Conservation (phyloP, 805 yeast species). For the Candida methanosorbosa region DNA sequence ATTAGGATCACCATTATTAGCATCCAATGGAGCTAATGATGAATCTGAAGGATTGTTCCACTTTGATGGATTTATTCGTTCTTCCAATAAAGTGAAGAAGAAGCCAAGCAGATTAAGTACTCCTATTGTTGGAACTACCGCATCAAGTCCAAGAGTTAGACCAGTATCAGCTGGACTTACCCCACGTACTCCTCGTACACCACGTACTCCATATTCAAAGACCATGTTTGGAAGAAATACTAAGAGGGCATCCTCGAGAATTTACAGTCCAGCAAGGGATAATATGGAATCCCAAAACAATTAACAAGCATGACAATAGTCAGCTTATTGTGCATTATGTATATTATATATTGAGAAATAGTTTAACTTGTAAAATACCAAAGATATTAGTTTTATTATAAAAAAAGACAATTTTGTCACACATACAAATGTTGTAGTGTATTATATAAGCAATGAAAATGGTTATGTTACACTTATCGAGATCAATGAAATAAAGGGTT, state of each 20-base stretch:
- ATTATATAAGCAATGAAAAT: no score
- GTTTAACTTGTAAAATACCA: no score
- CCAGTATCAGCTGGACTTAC: conserved; percentile 5
- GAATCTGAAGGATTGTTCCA: conserved; percentile 35
- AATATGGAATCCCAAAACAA: no score
- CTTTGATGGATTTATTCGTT: conserved; percentile 32
- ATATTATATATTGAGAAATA: no score
- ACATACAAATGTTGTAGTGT: no score
- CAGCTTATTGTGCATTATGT: no score
- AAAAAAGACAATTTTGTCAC: no score
- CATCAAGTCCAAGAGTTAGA: conserved; percentile 11
- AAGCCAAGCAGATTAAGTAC: conserved; percentile 17
- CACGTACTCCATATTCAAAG: conserved; percentile 11
- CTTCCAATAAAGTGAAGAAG: conserved; percentile 27
- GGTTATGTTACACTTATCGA: no score
- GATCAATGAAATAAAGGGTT: no score
- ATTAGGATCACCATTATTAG: conserved; percentile 11
- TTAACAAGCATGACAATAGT: no score
- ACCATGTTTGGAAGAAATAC: conserved; percentile 7
- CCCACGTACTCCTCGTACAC: conserved; percentile 19
- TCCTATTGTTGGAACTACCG: conserved; percentile 10
- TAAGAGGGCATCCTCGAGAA: conserved; percentile 7
- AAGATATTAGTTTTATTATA: no score
- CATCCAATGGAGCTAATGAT: conserved; percentile 8
- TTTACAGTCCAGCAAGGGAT: conserved; percentile 4